Evolutionary conservation across 2,329 filamentous ascomycete species (phyloP).

Genomic region (Fonsecaea multimorphosa): DNA sequence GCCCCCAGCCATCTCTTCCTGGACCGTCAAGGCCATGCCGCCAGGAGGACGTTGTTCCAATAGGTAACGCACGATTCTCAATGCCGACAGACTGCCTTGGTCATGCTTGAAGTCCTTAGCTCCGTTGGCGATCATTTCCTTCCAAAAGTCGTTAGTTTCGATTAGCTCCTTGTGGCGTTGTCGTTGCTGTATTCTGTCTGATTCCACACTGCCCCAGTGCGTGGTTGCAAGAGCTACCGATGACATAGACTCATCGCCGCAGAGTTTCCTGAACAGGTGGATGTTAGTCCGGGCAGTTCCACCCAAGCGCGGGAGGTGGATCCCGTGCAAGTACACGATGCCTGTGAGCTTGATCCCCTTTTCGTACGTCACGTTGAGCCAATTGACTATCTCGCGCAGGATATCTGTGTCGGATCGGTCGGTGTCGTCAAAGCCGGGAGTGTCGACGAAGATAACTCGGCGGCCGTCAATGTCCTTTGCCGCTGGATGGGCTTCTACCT

Average conservation of each 20-base stretch:
- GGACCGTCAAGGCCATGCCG: background rate
- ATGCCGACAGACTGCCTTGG: too few species aligned
- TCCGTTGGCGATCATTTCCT: background rate
- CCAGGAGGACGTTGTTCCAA: background rate
- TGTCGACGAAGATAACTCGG: constrained; percentile 30
- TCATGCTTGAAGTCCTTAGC: background rate
- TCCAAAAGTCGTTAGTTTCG: background rate
- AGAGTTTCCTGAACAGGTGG: constrained; percentile 2
- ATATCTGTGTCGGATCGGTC: constrained; percentile 19
- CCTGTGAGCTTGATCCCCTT: background rate
- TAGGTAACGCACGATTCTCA: background rate
- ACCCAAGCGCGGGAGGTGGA: background rate
- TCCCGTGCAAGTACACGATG: constrained; percentile 10
- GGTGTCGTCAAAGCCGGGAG: constrained; percentile 33
- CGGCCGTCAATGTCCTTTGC: background rate
- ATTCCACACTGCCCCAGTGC: background rate
- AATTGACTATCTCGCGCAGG: constrained; percentile 16
- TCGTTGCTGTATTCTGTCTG: background rate
- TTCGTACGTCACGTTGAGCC: background rate
- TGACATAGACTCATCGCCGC: background rate
- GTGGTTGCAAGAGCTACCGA: background rate
- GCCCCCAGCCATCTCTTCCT: background rate
- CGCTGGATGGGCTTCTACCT: background rate
- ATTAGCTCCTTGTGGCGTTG: background rate
- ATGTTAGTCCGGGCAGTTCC: background rate